Evolutionary conservation across 176 grass and related monocot species (phyloP).

Genomic region (Dactylis glomerata): DNA sequence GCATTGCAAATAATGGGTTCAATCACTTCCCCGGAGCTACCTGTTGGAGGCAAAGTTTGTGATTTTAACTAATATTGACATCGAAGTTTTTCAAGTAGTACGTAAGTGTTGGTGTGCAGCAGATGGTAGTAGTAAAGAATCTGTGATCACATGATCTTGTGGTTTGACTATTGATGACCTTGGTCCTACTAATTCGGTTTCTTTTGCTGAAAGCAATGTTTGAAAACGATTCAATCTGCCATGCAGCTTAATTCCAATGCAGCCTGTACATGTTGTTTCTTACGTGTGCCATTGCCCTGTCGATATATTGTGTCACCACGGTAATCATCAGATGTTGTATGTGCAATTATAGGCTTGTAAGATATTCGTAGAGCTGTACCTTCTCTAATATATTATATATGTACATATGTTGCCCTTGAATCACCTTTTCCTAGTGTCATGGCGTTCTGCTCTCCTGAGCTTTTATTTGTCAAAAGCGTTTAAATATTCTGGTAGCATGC

Average conservation of each 20-base stretch:
- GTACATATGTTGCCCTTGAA: conserved; percentile 22
- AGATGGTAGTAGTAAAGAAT: conserved; percentile 6
- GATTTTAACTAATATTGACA: conserved; percentile 1
- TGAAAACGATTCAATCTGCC: conserved; percentile 3
- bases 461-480: too few relatives aligned
- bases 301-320: conserved; percentile 12
- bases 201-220: conserved; percentile 27
- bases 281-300: conserved; percentile 7
- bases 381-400: conserved; percentile 30
- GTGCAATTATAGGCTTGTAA: conserved; percentile 47
- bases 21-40: conserved; percentile 16
- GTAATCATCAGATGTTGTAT: conserved; percentile 20
- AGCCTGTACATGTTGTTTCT: conserved; percentile 28
- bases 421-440: background rate
- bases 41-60: conserved; percentile 8
- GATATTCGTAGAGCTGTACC: conserved; percentile 30
- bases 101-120: conserved; percentile 9
- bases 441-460: background rate
- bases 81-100: background rate
- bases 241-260: conserved; percentile 26
- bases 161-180: conserved; percentile 30
- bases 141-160: background rate
- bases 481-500: background rate
- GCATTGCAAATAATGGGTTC: conserved; percentile 19
- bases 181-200: conserved; percentile 35